These are phyloP conservation scores for Telopea speciosissima DNA, from an alignment of 177 flowering plant genomes.

Conservation along the genomic window DNA sequence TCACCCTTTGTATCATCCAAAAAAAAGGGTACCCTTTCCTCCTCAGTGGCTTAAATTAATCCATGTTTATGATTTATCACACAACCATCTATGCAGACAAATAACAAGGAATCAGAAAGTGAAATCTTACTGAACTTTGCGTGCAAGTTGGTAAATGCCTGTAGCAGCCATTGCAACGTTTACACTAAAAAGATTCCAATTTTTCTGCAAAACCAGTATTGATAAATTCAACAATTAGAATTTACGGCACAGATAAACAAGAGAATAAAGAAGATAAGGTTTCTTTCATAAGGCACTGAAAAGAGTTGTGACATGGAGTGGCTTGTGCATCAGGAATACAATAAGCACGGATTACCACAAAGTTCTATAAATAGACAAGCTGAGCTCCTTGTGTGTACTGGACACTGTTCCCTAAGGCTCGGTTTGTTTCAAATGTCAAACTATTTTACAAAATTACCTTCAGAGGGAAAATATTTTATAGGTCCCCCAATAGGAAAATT, in stretches of 20 bases:
- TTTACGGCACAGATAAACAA: neutral
- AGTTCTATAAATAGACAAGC: neutral
- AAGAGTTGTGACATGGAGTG: neutral
- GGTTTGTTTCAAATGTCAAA: too few relatives aligned
- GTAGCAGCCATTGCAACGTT: constrained; percentile 53
- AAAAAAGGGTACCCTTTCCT: too few relatives aligned
- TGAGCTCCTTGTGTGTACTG: too few relatives aligned
- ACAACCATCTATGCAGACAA: too few relatives aligned
- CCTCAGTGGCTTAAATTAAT: too few relatives aligned
- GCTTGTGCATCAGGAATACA: neutral
- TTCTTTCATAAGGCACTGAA: neutral
- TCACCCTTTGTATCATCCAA: too few relatives aligned
- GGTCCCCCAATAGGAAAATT: too few relatives aligned
- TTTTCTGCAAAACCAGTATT: constrained; percentile 32
- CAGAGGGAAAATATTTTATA: too few relatives aligned
- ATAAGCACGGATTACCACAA: neutral
- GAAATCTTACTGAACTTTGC: constrained; percentile 39
- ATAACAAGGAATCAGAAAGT: neutral
- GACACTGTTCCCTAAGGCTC: too few relatives aligned
- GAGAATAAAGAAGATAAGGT: neutral
- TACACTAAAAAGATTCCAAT: constrained; percentile 56
- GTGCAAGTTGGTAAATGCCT: constrained; percentile 43
- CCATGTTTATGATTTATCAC: too few relatives aligned
- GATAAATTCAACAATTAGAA: neutral
- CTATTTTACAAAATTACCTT: too few relatives aligned